Base-by-base conservation (phyloP, 495 filamentous ascomycete genomes). In the Penicillium dipodomyicola region DNA sequence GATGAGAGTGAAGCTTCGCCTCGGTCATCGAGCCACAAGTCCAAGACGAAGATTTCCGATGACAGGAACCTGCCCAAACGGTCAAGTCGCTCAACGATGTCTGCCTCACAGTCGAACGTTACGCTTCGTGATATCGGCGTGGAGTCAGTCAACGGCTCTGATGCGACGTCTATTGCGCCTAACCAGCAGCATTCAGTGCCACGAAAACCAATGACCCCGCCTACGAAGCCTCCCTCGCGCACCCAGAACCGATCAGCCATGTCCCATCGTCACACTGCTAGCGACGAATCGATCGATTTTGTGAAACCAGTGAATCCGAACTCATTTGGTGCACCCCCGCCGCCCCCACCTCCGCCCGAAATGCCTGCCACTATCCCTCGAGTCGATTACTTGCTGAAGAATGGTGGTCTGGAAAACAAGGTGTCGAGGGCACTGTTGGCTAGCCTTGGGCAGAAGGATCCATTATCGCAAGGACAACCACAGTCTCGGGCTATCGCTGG, bases 371-470 rank as follows among this genome's bases (percentile, higher is more conserved):
- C 87, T 56, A 78, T 88, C 20, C 92, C 92, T 1, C 80, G 87
- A 43, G 91, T 97, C 19, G 92, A 97, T 63, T 97, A 97, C 67
- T 77, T 97, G 23, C 76, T 97, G 57, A 88, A 90, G 54, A 83
- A 96, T 71, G 92, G 92, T 47, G 92, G 92, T 6, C 69, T 97
- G 25, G 69, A 83, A 25, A 76, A 83, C 22, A 75, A 80, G 19
- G 81, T 92, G 2, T 83, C 88, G 0, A 86, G 82, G 56, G 77
- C 80, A 44, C 79, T 96, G 17, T 81, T 96, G 41, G 65, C 80
- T 39, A 77, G 76, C 15, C 62, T 60, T 8, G 63, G 55, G 10
- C 40, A 60, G 47, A 49, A 71, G 3, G 80, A 84, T 62, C 74
- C 79, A 14, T 77, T 81, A 19, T 33, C 68, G 5, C 67, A 71